phyloP scores from a whole-genome alignment of 768 basidiomycete species.

The Mycena vitilis region DNA sequence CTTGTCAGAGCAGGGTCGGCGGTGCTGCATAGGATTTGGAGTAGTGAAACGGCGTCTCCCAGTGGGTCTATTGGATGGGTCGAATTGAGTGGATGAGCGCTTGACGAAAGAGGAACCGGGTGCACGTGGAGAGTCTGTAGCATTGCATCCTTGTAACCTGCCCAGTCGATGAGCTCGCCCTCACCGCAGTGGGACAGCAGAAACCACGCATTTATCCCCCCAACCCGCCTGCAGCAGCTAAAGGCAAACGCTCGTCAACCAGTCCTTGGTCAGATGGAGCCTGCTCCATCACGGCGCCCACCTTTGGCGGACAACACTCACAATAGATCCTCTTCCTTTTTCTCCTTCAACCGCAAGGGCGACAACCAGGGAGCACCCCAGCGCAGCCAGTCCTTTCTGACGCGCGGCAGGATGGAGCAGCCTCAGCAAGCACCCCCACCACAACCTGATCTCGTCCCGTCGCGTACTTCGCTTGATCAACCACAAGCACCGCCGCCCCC shows the following conservation, averaged over 20 bases:
- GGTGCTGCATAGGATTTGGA: no score
- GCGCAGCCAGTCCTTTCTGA: slow-evolving; percentile 28
- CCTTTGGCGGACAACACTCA: slow-evolving; percentile 19
- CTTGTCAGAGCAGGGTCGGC: no score
- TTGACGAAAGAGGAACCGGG: background rate
- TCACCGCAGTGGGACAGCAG: slow-evolving; percentile 28
- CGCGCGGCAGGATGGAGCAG: slow-evolving; percentile 32
- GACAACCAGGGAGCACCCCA: slow-evolving; percentile 15
- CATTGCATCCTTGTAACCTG: background rate
- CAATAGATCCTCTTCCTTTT: slow-evolving; percentile 37
- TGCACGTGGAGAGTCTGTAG: slow-evolving; percentile 4
- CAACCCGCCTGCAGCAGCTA: slow-evolving; percentile 15
- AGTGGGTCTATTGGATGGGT: no score
- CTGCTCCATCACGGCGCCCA: slow-evolving; percentile 19
- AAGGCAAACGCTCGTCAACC: slow-evolving; percentile 19
- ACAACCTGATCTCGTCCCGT: slow-evolving; percentile 37
- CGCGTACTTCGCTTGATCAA: slow-evolving; percentile 38
- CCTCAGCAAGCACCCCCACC: slow-evolving; percentile 37
- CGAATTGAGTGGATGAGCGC: background rate
- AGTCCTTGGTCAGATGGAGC: slow-evolving; percentile 26
- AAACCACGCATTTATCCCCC: slow-evolving; percentile 17
- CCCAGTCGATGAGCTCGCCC: slow-evolving; percentile 19
- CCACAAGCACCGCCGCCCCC: slow-evolving; percentile 50
- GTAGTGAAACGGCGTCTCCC: no score
- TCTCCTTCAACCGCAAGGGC: slow-evolving; percentile 34